Percentiles rank a stretch among this genome's conserved stretches.
phyloP scores from a whole-genome alignment of 2,329 filamentous ascomycete species.

The Cercospora sp. region DNA sequence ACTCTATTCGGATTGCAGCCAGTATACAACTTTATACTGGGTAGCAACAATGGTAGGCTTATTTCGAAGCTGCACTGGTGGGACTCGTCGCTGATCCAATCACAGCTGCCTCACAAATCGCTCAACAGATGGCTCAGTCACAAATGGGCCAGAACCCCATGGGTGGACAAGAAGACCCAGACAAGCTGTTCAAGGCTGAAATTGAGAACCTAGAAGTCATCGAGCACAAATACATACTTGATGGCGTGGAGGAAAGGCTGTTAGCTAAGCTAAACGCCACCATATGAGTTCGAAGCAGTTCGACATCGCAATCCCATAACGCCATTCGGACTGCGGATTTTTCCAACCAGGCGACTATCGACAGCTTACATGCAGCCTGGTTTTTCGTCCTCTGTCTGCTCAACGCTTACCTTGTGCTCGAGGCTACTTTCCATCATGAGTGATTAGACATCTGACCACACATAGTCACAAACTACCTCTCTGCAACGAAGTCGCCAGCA shows the following conservation, averaged over 20 bases:
- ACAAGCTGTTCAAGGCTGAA: slow-evolving; percentile 91
- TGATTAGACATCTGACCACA: neutral
- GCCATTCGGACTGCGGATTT: neutral
- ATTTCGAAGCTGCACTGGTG: neutral
- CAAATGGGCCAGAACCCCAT: slow-evolving; percentile 72
- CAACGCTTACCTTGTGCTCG: neutral
- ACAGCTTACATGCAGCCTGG: neutral
- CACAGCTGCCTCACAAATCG: slow-evolving; percentile 83
- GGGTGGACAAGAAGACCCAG: slow-evolving; percentile 86
- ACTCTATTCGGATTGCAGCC: slow-evolving; percentile 96
- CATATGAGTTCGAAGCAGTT: slow-evolving; percentile 12
- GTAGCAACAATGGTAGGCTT: slow-evolving; percentile 85
- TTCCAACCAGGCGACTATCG: neutral
- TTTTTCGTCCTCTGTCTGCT: neutral
- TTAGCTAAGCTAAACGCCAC: slow-evolving; percentile 49
- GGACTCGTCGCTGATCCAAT: slow-evolving; percentile 3
- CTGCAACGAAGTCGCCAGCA: neutral
- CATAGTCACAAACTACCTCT: neutral
- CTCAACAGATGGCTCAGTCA: slow-evolving; percentile 68
- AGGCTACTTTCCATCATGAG: neutral
- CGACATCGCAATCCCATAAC: neutral
- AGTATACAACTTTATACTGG: slow-evolving; percentile 94
- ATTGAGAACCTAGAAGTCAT: slow-evolving; percentile 94
- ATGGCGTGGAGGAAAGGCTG: slow-evolving; percentile 82
- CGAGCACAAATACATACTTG: slow-evolving; percentile 88